Conservation (phyloP, 352 stramenopile genomes). For the Phytopythium vexans region DNA sequence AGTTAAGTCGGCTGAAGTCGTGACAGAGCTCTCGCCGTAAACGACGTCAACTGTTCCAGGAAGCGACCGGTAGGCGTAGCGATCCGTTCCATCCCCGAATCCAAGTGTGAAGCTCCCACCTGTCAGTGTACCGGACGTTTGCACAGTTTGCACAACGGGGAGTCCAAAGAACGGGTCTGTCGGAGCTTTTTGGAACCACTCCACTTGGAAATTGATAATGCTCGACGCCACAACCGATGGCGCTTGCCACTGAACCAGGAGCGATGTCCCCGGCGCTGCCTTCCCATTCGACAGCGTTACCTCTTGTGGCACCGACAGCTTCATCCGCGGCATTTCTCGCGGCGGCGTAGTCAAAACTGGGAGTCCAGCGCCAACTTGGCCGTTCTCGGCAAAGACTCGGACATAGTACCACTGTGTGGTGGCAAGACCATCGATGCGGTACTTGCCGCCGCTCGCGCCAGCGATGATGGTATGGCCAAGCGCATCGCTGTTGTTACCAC, state of each 20-base stretch:
- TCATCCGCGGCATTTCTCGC: slow-evolving; percentile 63
- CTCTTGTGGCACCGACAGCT: slow-evolving; percentile 32
- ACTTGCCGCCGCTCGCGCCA: slow-evolving; percentile 21
- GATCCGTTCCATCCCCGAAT: slow-evolving; percentile 35
- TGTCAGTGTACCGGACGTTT: slow-evolving; percentile 45
- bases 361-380: slow-evolving; percentile 35
- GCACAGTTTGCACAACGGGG: slow-evolving; percentile 46
- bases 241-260: slow-evolving; percentile 56
- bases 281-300: slow-evolving; percentile 40
- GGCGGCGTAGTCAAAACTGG: slow-evolving; percentile 40
- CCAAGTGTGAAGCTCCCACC: slow-evolving; percentile 61
- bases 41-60: slow-evolving; percentile 57
- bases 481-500: slow-evolving; percentile 46
- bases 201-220: slow-evolving; percentile 37
- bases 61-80: slow-evolving; percentile 36
- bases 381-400: slow-evolving; percentile 71
- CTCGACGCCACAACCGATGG: slow-evolving; percentile 12
- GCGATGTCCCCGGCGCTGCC: slow-evolving; percentile 30
- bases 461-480: slow-evolving; percentile 34
- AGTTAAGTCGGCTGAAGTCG: slow-evolving; percentile 88
- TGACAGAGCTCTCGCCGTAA: slow-evolving; percentile 49
- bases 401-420: slow-evolving; percentile 54
- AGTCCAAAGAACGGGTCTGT: slow-evolving; percentile 59
- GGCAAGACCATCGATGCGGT: slow-evolving; percentile 47
- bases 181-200: slow-evolving; percentile 67